Base-by-base conservation (phyloP, 352 stramenopile genomes). In the Globisporangium cylindrosporum region DNA sequence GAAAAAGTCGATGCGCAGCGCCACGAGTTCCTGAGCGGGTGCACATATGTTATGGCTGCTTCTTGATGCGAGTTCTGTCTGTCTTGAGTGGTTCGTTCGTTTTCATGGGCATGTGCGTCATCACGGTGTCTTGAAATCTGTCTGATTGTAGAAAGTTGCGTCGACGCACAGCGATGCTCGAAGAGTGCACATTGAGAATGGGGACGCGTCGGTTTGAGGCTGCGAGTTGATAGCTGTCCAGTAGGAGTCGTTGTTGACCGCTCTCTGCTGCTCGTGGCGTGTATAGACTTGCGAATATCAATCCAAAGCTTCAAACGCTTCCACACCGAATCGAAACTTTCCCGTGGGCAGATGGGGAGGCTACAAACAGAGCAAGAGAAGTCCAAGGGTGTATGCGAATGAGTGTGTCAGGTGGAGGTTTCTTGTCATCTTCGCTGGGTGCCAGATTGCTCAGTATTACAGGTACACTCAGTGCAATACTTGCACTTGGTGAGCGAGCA, bases 1-100 rank as follows among this genome's bases (percentile, higher is more conserved):
- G 6, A 1, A 9, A 62, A 48, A 10, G n/a, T 62, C 57, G 57
- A 53, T 53, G 57, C 34, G 57, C 57, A 62, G 34, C 57, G 34
- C 9, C 57, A 62, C 29, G 22, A 48, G 32, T 48, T 53, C 34
- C 34, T 51, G 34, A 36, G 57, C 57, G 24, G 27, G n/a, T 49
- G 34, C 34, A 53, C 57, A 36, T 51, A 29, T 34, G 57, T 51
- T 49, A 36, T 29, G 2, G 9, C 27, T 51, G 29, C 8, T 7
- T 36, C 5, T 36, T 43, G 48, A 9, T 36, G 32, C 32, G 5
- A 36, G 32, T 10, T 10, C 12, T 29, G 14, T 8, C 9, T 6
- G 3, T 4, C 18, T 25, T 2, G 8, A 14, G 4, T 14, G 24
- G 34, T 58, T 25, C 20, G 9, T 34, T 4, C n/a, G 24, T 36